Conservation (phyloP, 2,329 filamentous ascomycete genomes). For the Aspergillus sp. region DNA sequence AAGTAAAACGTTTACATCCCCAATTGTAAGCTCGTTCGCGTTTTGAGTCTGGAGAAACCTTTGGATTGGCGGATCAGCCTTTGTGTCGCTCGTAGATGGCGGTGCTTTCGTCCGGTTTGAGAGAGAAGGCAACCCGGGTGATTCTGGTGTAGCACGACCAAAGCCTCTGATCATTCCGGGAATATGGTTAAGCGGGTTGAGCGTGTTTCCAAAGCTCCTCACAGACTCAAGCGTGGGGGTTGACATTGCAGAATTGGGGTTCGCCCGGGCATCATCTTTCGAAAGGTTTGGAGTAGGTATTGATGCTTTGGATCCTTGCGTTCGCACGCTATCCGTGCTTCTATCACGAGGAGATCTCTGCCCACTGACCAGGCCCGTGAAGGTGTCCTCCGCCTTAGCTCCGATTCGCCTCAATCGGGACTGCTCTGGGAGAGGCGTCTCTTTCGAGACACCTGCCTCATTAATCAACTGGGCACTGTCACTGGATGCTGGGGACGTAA, state of each 20-base stretch:
- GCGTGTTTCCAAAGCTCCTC: conserved; percentile 73
- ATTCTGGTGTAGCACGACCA: conserved; percentile 50
- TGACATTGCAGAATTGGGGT: conserved; percentile 26
- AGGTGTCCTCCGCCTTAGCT: conserved; percentile 59
- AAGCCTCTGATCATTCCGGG: conserved; percentile 77
- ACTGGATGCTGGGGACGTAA: conserved; percentile 54
- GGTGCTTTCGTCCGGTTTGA: conserved; percentile 38
- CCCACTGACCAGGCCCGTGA: conserved; percentile 71
- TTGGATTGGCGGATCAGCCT: conserved; percentile 61
- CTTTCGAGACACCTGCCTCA: conserved; percentile 54
- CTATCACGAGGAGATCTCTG: conserved; percentile 65
- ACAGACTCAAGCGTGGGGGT: conserved; percentile 70
- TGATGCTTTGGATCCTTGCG: conserved; percentile 40
- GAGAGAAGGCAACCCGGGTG: conserved; percentile 39
- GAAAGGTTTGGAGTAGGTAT: conserved; percentile 20
- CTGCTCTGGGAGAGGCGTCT: conserved; percentile 35
- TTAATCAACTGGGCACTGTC: conserved; percentile 49
- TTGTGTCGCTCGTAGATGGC: conserved; percentile 22
- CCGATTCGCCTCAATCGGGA: conserved; percentile 34
- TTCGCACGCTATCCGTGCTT: conserved; percentile 67
- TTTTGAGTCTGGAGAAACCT: conserved; percentile 72
- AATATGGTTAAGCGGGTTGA: conserved; percentile 81
- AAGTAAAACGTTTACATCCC: conserved; percentile 71
- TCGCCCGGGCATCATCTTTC: conserved; percentile 24
- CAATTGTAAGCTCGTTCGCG: conserved; percentile 67